Evolutionary conservation across 768 basidiomycete species (phyloP).

Genomic region (Tricholoma sp.): DNA sequence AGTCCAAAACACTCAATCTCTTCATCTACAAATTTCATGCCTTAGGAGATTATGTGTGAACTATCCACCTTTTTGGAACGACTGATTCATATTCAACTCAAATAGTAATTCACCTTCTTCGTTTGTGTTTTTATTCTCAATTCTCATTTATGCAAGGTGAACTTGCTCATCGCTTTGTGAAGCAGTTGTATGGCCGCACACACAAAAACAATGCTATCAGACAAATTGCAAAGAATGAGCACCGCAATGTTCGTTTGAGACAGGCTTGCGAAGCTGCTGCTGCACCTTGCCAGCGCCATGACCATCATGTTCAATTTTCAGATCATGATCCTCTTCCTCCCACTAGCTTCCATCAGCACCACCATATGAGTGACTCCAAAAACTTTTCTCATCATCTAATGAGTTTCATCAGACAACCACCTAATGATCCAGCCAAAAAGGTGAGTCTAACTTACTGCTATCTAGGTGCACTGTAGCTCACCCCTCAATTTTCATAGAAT

Average conservation of each 20-base stretch:
- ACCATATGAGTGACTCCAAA: too few species aligned
- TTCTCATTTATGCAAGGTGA: conserved; percentile 30
- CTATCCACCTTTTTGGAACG: conserved; percentile 16
- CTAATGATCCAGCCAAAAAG: background rate
- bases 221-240: conserved; percentile 23
- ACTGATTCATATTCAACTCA: conserved; percentile 20
- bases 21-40: conserved; percentile 27
- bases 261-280: background rate
- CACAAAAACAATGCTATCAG: conserved; percentile 25
- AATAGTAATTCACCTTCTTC: background rate
- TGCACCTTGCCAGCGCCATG: background rate
- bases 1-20: conserved; percentile 16
- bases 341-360: too few species aligned
- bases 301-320: background rate
- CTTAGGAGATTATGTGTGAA: conserved; percentile 21
- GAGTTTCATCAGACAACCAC: background rate
- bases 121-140: background rate
- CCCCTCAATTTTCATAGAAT: background rate
- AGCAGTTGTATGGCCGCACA: conserved; percentile 29
- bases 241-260: background rate
- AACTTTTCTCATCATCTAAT: too few species aligned
- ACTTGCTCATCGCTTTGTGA: conserved; percentile 33
- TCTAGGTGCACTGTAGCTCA: background rate
- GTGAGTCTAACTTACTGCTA: too few species aligned
- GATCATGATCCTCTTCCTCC: too few species aligned